Base-by-base conservation (phyloP, 495 filamentous ascomycete genomes). In the Talaromyces stipitatus region DNA sequence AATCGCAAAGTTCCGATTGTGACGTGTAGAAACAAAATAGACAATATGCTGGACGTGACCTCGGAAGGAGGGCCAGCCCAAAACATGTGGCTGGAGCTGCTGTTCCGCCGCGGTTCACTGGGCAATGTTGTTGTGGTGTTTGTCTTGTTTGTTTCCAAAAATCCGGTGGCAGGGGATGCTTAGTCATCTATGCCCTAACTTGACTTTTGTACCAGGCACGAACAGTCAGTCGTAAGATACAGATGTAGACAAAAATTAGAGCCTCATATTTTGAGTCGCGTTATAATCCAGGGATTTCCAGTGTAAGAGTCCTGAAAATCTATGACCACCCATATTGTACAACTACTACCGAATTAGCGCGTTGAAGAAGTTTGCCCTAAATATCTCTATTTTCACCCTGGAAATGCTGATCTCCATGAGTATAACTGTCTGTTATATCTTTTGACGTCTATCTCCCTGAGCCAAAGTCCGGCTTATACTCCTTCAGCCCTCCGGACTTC, bases 381-480 rank as follows among this genome's bases (percentile, higher is more conserved):
- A n/a, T n/a, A n/a, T n/a, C n/a, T n/a, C n/a, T n/a, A n/a, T n/a
- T n/a, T n/a, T n/a, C n/a, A n/a, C n/a, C n/a, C n/a, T n/a, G n/a
- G n/a, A n/a, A 18, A 18, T 29, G 3, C 28, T 29, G 28, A 29
- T 9, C 9, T 29, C 28, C 28, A 29, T 4, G 14, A n/a, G 1
- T 36, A 36, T 36, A 36, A 36, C 9, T 33, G 30, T 20, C n/a
- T 11, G 7, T 1, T 20, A 50, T 50, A 53, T 32, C 29, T 50
- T 3, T 4, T 51, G 14, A 58, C 18, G 27, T 27, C 36, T 66
- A 80, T 28, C 75, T 61, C 7, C 76, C 74, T 22, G 69, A 70
- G 14, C 76, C 73, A 63, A 79, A 84, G 47, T 90, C 88, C 5
- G 86, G 82, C 68, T 87, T 82, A 64, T 81, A 90, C 0, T 78